Base-by-base conservation (phyloP, 176 grass and related monocot genomes). In the Avena insularis region DNA sequence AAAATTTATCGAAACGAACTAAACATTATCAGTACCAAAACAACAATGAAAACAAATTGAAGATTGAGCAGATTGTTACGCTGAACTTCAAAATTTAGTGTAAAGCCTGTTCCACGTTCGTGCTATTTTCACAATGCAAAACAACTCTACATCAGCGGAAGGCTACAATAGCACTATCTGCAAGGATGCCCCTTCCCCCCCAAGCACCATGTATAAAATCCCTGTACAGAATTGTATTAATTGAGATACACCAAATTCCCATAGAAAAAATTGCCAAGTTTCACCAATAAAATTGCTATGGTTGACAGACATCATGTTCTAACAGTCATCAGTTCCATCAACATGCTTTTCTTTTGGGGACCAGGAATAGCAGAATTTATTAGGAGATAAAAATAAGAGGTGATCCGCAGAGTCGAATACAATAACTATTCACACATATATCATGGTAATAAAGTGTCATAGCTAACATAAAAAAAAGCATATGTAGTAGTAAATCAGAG, bases 191-290 rank as follows among this genome's bases (percentile, higher is more conserved):
- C 25, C 25, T 25, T 25, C 25, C 25, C 25, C 25, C 25, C 25
- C 25, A 25, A 25, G 25, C 69, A 11, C 96, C 90, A 82, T 95
- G 91, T 75, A 98, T 86, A 77, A 54, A 83, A 58, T 89, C 82
- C 72, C 96, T 98, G 90, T 43, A 83, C n/a, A 75, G 12, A 84
- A 59, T 50, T 29, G 90, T 67, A 57, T 59, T 80, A 4, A 38
- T 4, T 71, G 20, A 86, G 75, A 79, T 83, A 49, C 55, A n/a
- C 77, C 23, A 70, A 70, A n/a, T 1, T 81, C 40, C 27, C 13
- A 45, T 36, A 79, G 33, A 55, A 12, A 77, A 85, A 27, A 71
- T 15, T 31, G 79, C 16, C 23, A 53, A 6, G 2, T 54, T 82
- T 11, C 48, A 88, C 25, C 14, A 45, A 23, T 56, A 84, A 50